A percentile compares a stretch with the other conserved stretches of the same genome.
phyloP scores from a whole-genome alignment of 345 rosid genomes.

The Citrus unshiu region DNA sequence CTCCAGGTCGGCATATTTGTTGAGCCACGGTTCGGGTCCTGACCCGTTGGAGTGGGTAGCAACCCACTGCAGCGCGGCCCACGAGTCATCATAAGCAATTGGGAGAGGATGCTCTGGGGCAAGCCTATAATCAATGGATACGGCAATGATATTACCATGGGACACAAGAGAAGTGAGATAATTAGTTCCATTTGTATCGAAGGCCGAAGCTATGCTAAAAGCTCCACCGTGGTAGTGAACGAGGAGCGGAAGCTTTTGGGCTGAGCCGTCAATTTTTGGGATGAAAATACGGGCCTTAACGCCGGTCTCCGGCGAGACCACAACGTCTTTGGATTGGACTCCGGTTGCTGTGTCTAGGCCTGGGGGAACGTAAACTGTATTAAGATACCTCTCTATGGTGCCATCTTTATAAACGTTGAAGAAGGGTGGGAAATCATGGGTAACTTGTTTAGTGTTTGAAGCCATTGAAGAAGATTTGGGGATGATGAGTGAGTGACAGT shows the following conservation, averaged over 20 bases:
- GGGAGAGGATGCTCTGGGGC: conserved; percentile 43
- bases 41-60: conserved; percentile 15
- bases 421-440: conserved; percentile 8
- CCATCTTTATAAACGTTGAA: conserved; percentile 36
- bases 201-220: conserved; percentile 25
- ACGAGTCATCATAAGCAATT: conserved; percentile 36
- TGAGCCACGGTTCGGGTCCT: conserved; percentile 32
- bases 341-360: conserved; percentile 20
- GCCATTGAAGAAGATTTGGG: not conserved
- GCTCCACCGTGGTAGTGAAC: conserved; percentile 35
- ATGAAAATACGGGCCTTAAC: conserved; percentile 23
- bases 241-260: conserved; percentile 24
- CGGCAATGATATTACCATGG: conserved; percentile 13
- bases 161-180: conserved; percentile 3
- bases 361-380: not conserved
- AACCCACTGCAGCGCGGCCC: conserved; percentile 37
- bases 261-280: not conserved
- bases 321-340: conserved; percentile 25
- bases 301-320: conserved; percentile 20
- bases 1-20: conserved; percentile 21
- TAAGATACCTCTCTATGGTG: not conserved
- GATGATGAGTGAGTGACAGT: no score
- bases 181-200: not conserved
- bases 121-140: conserved; percentile 33
- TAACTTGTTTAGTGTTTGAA: no score